Evolutionary conservation across 306 rosid species (phyloP).

Genomic region (Vigna reflexopilosa): DNA sequence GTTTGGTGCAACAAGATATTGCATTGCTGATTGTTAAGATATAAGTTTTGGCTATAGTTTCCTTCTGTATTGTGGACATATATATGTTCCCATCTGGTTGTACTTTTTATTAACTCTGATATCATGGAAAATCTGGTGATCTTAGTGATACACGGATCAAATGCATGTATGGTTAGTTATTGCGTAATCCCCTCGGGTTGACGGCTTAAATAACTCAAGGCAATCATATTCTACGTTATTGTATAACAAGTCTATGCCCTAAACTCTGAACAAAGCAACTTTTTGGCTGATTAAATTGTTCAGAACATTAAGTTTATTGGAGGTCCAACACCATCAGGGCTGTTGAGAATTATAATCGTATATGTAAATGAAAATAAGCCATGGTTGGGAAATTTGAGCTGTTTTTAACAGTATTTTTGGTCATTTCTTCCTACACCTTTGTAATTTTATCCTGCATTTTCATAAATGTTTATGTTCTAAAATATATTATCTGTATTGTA

Average conservation of each 20-base stretch:
- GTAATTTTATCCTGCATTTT: too few species aligned
- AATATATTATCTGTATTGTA: too few species aligned
- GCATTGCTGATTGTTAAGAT: slow-evolving; percentile 6
- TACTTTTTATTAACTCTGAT: background rate
- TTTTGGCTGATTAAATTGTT: background rate
- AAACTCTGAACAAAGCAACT: background rate
- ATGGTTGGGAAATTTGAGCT: background rate
- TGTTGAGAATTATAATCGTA: background rate
- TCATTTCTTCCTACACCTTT: too few species aligned
- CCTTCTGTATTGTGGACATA: background rate
- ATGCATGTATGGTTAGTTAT: background rate
- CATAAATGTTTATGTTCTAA: too few species aligned
- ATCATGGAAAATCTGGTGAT: background rate
- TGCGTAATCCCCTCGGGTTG: background rate
- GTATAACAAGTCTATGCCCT: background rate
- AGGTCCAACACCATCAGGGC: background rate
- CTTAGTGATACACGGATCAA: background rate
- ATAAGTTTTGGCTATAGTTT: slow-evolving; percentile 32
- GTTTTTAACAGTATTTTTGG: too few species aligned
- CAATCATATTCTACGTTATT: too few species aligned
- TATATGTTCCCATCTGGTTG: slow-evolving; percentile 1
- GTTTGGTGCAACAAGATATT: background rate
- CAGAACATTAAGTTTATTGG: background rate
- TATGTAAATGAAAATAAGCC: background rate
- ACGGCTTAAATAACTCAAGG: background rate